Percentiles rank a stretch among this genome's conserved stretches.
phyloP scores from a whole-genome alignment of 208 protist species.

The Trypanosoma platydactyli region DNA sequence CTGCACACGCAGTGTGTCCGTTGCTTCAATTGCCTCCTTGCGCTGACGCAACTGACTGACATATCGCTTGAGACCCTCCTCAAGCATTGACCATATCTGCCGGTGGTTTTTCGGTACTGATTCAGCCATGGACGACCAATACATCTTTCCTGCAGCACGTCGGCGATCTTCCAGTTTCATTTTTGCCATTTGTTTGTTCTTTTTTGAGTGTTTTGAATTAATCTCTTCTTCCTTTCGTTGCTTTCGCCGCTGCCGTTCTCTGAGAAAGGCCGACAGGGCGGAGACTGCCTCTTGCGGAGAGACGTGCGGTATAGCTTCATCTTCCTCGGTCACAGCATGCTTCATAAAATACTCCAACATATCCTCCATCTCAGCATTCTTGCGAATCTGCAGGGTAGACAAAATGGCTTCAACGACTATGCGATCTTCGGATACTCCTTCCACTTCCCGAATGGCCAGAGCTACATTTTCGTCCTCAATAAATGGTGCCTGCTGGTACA shows the following conservation, averaged over 20 bases:
- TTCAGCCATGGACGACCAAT: slow-evolving; percentile 83
- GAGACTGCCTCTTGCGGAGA: slow-evolving; percentile 83
- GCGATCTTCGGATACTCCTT: slow-evolving; percentile 81
- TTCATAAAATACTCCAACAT: slow-evolving; percentile 89
- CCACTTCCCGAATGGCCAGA: slow-evolving; percentile 57
- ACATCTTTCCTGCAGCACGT: slow-evolving; percentile 63
- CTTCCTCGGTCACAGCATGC: slow-evolving; percentile 34
- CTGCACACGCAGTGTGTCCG: slow-evolving; percentile 85
- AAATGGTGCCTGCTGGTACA: slow-evolving; percentile 86
- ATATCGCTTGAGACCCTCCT: slow-evolving; percentile 90
- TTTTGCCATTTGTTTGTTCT: slow-evolving; percentile 40
- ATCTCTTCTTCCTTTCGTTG: slow-evolving; percentile 14
- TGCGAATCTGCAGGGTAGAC: slow-evolving; percentile 89
- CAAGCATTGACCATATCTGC: slow-evolving; percentile 87
- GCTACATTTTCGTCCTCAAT: slow-evolving; percentile 84
- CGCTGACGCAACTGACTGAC: slow-evolving; percentile 89
- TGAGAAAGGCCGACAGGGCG: slow-evolving; percentile 82
- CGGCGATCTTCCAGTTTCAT: slow-evolving; percentile 37
- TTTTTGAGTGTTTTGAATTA: slow-evolving; percentile 21
- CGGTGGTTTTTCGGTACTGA: slow-evolving; percentile 80
- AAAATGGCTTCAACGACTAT: slow-evolving; percentile 91
- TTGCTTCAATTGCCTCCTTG: slow-evolving; percentile 78
- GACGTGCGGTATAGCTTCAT: slow-evolving; percentile 70
- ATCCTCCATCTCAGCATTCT: slow-evolving; percentile 83
- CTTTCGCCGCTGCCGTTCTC: slow-evolving; percentile 44